Evolutionary conservation across 441 rosid genomes (phyloP).

Genomic region (Raphanus hybrid): DNA sequence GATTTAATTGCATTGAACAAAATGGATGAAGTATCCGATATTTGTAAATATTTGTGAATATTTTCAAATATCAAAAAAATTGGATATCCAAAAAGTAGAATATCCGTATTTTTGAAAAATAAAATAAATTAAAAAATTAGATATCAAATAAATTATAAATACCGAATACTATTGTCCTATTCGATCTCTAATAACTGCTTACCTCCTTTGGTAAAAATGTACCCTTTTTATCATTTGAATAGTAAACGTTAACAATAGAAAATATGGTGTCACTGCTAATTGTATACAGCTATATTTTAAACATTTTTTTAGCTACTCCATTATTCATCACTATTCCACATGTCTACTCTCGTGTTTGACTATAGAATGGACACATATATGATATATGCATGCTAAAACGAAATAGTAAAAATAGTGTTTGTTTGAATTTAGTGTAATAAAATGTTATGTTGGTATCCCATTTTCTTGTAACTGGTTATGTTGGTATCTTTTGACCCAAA

Average conservation of each 20-base stretch:
- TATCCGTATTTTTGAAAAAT: no score
- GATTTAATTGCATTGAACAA: no score
- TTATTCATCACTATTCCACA: not conserved
- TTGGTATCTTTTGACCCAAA: not conserved
- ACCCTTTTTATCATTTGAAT: not conserved
- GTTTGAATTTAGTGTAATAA: constrained; percentile 1
- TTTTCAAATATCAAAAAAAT: no score
- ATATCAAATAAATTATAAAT: no score
- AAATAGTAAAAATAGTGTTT: not conserved
- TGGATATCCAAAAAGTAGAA: no score
- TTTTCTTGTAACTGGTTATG: not conserved
- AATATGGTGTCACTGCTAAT: not conserved
- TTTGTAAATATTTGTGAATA: no score
- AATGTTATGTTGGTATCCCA: not conserved
- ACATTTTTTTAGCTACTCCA: not conserved
- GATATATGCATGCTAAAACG: not conserved
- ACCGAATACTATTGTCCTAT: no score
- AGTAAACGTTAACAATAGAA: not conserved
- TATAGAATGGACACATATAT: not conserved
- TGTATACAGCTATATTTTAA: not conserved
- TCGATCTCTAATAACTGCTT: no score
- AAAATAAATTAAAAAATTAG: no score
- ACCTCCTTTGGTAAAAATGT: not conserved
- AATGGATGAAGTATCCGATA: no score
- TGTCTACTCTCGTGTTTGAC: not conserved